Base-by-base conservation (phyloP, 2,329 filamentous ascomycete genomes). In the Venturia oleaginea region DNA sequence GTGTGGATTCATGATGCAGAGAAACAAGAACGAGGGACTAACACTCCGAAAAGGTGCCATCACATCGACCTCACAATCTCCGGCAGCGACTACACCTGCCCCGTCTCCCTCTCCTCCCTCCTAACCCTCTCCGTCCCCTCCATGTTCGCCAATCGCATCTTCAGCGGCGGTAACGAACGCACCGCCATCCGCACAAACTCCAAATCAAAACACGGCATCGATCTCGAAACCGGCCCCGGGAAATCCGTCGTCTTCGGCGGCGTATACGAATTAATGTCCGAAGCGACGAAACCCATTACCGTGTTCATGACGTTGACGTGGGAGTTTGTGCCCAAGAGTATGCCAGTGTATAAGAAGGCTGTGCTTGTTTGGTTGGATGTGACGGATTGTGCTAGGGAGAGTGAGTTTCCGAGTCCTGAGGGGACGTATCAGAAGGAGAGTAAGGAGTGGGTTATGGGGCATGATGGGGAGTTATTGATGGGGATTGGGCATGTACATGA, bases 291-390 rank as follows among this genome's bases (percentile, higher is more conserved):
- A 42, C 59, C 59, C 3, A 60, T 60, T 32, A 60, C 34, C 10
- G 59, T 60, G 27, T 60, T 19, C 27, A 43, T 60, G 40, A 60
- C 59, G 11, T 27, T 60, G 34, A 40, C 40, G 34, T 60, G 34
- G 37, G 59, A 60, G 15, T 60, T 40, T 19, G 32, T 60, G 59
- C 59, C 59, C 19, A 60, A 60, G 40, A 43, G 59, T 60, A 40
- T 34, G 34, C 37, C 59, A 1, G 59, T 34, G 59, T 60, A 60
- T 37, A 60, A 60, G 4, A 43, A 60, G 40, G 59, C 59, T 13
- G n/a, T 40, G 22, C 34, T 60, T 1, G 59, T 60, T 17, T 60
- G 59, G 59, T 24, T 60, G 37, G 59, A 60, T 60, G 59, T 60
- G 4, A 60, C 59, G 27, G 40, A 60, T 22, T 60, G 59, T 43